These are phyloP conservation scores for Hibiscus mutabilis DNA, from an alignment of 345 rosid genomes.

Conservation along the genomic window DNA sequence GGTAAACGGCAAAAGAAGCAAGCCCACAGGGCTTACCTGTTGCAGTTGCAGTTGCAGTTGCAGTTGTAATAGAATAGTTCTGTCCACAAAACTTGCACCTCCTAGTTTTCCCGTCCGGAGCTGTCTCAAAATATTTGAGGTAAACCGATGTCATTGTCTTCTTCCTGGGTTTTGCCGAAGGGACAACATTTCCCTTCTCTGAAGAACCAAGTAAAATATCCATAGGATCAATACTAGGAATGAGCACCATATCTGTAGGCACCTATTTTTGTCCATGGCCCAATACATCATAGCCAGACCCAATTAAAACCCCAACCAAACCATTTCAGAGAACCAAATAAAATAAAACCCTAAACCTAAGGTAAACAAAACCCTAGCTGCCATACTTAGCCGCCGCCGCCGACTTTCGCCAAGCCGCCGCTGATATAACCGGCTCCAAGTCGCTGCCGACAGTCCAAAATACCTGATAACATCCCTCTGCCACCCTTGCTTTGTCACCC, in stretches of 20 bases:
- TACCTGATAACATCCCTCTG: no score
- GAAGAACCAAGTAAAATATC: slow-evolving; percentile 74
- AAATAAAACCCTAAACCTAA: no score
- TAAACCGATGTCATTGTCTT: slow-evolving; percentile 96
- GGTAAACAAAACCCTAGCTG: no score
- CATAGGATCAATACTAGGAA: slow-evolving; percentile 50
- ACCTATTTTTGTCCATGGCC: no score
- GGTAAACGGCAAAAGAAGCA: background rate
- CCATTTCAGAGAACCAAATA: no score
- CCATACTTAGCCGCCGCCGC: no score
- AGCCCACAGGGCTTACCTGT: slow-evolving; percentile 43
- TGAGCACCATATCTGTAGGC: slow-evolving; percentile 51
- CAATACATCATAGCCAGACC: no score
- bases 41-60: slow-evolving; percentile 94
- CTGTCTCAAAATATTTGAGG: slow-evolving; percentile 83
- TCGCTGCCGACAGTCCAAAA: no score
- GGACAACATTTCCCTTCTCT: slow-evolving; percentile 39
- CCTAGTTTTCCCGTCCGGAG: slow-evolving; percentile 76
- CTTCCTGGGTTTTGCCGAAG: slow-evolving; percentile 55
- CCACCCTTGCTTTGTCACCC: no score
- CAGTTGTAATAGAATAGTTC: slow-evolving; percentile 50
- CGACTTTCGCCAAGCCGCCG: no score
- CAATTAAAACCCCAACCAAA: no score
- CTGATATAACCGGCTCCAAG: no score
- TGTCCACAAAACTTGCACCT: slow-evolving; percentile 64